Percentiles rank a stretch among this genome's conserved stretches.
Evolutionary conservation across 73 alveolate species (phyloP).

Genomic region (Paraurostyla sp.): DNA sequence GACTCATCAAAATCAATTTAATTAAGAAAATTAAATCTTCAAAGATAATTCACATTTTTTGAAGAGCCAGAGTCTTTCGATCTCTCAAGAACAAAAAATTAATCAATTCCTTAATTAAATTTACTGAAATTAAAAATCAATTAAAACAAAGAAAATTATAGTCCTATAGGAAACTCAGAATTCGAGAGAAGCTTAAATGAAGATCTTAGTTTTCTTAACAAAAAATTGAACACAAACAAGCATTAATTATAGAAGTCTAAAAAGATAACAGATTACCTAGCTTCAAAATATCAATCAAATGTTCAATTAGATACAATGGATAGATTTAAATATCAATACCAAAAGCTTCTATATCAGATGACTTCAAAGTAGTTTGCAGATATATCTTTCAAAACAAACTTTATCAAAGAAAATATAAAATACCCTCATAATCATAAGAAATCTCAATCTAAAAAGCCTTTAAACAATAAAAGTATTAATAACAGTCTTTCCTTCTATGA

Average conservation of each 20-base stretch:
- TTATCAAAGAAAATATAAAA: background rate
- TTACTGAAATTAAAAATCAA: background rate
- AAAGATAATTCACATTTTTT: background rate
- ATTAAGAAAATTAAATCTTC: no score
- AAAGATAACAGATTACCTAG: background rate
- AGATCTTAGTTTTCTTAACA: background rate
- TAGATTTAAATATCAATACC: background rate
- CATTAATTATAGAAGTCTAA: background rate
- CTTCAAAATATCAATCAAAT: background rate
- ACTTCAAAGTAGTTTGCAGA: constrained; percentile 3
- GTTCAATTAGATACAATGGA: background rate
- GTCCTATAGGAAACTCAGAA: background rate
- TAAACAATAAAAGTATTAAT: no score
- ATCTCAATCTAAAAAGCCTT: no score
- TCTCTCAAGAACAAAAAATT: background rate
- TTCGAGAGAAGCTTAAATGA: background rate
- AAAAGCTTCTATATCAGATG: background rate
- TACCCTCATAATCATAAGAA: no score
- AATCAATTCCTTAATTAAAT: background rate
- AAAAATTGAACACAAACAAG: background rate
- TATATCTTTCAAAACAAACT: background rate
- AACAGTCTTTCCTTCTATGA: no score
- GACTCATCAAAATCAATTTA: no score
- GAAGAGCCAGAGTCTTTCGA: background rate
- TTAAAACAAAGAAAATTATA: background rate